phyloP scores from a whole-genome alignment of 1,284 basidiomycete species.

The Ceraceosorus guamensis region DNA sequence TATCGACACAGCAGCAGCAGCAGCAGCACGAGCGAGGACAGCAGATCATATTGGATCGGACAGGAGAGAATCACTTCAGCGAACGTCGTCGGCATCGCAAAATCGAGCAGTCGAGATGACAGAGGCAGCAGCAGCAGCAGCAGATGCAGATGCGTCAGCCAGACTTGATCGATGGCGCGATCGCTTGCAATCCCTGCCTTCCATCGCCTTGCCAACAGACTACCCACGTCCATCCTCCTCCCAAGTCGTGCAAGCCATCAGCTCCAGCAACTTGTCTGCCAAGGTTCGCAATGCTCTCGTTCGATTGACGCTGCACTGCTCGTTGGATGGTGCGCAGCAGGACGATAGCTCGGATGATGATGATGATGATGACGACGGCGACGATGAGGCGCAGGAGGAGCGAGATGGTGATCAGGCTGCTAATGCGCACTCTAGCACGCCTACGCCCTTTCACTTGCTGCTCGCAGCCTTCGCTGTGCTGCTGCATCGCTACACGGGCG shows the following conservation, averaged over 20 bases:
- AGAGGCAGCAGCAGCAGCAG: background rate
- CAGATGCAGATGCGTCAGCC: conserved; percentile 9
- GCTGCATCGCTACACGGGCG: conserved; percentile 89
- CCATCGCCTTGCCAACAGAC: conserved; percentile 89
- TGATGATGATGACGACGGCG: conserved; percentile 11
- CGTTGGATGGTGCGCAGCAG: conserved; percentile 53
- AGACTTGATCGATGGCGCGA: conserved; percentile 36
- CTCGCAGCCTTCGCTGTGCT: conserved; percentile 84
- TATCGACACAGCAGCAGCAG: too few relatives aligned
- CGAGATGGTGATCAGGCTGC: background rate
- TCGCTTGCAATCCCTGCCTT: conserved; percentile 62
- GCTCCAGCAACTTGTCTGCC: conserved; percentile 29
- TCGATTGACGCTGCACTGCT: conserved; percentile 62
- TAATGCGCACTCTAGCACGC: conserved; percentile 37
- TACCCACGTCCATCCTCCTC: conserved; percentile 70
- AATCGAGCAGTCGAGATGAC: background rate
- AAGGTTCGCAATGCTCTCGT: conserved; percentile 33
- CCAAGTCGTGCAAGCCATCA: conserved; percentile 40
- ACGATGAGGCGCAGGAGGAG: conserved; percentile 9
- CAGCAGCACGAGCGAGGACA: too few relatives aligned
- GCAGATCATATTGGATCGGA: too few relatives aligned
- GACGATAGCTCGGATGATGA: conserved; percentile 50
- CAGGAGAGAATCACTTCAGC: too few relatives aligned
- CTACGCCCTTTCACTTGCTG: conserved; percentile 84
- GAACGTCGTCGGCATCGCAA: too few relatives aligned